Evolutionary conservation across 345 rosid species (phyloP).

Genomic region (Rhizophora apiculata): DNA sequence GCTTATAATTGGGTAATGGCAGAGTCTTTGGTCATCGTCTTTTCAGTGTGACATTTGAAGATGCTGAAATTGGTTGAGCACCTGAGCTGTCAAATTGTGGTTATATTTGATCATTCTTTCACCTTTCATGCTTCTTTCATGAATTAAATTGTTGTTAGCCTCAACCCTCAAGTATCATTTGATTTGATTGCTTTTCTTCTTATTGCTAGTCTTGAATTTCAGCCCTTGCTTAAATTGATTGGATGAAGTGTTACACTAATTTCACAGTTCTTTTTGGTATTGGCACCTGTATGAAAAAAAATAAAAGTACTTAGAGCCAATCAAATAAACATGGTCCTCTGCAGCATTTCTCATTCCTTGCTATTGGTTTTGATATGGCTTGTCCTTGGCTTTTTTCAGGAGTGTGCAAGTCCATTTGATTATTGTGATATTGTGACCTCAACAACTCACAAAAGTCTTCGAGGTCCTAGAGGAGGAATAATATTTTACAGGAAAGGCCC

Average conservation of each 20-base stretch:
- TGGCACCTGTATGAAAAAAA: too few species aligned
- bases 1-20: not conserved
- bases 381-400: constrained; percentile 40
- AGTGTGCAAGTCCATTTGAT: constrained; percentile 84
- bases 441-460: constrained; percentile 92
- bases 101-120: not conserved
- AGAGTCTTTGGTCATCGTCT: not conserved
- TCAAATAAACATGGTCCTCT: too few species aligned
- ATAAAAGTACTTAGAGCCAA: too few species aligned
- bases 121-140: not conserved
- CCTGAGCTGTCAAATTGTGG: not conserved
- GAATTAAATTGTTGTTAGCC: too few species aligned
- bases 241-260: too few species aligned
- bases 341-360: not conserved
- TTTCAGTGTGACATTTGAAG: not conserved
- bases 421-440: constrained; percentile 96
- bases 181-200: too few species aligned
- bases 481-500: constrained; percentile 79
- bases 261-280: too few species aligned
- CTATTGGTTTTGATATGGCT: not conserved
- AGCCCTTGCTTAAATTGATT: too few species aligned
- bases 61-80: too few species aligned
- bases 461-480: constrained; percentile 99
- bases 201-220: too few species aligned
- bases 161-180: too few species aligned